Conservation (phyloP, 306 rosid genomes). For the Morella rubra region DNA sequence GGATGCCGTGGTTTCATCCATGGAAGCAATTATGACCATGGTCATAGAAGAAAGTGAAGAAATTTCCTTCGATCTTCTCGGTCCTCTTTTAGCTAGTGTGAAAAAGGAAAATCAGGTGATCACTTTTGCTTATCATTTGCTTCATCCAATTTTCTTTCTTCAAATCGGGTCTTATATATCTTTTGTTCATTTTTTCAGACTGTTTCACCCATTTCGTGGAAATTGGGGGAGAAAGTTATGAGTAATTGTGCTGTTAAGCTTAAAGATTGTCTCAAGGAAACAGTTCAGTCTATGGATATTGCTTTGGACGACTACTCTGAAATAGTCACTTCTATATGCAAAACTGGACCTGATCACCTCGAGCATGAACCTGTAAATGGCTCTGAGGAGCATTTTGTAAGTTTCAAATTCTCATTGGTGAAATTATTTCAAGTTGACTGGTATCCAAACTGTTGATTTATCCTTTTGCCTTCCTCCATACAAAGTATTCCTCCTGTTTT, state of each 20-base stretch:
- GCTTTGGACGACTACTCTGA: conserved; percentile 46
- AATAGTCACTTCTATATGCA: conserved; percentile 50
- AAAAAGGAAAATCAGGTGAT: conserved; percentile 63
- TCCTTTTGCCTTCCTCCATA: conserved; percentile 16
- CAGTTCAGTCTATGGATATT: conserved; percentile 49
- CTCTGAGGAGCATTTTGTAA: conserved; percentile 33
- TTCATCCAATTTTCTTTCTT: conserved; percentile 19
- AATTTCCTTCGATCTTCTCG: conserved; percentile 56
- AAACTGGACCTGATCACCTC: conserved; percentile 31
- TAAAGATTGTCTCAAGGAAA: conserved; percentile 46
- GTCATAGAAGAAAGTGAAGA: conserved; percentile 67
- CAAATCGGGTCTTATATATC: conserved; percentile 6
- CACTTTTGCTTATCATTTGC: conserved; percentile 9
- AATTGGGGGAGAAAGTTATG: conserved; percentile 64
- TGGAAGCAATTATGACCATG: conserved; percentile 65
- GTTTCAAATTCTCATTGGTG: conserved; percentile 28
- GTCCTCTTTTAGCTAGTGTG: conserved; percentile 52
- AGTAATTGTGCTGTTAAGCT: conserved; percentile 59
- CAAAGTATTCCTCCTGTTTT: not conserved
- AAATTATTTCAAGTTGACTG: conserved; percentile 20
- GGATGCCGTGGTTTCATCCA: conserved; percentile 38
- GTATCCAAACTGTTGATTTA: conserved; percentile 22
- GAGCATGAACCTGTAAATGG: conserved; percentile 19
- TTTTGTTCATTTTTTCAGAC: conserved; percentile 46
- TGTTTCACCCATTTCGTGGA: conserved; percentile 54